phyloP scores from a whole-genome alignment of 305 asterid genomes.

The Fraxinus baroniana region DNA sequence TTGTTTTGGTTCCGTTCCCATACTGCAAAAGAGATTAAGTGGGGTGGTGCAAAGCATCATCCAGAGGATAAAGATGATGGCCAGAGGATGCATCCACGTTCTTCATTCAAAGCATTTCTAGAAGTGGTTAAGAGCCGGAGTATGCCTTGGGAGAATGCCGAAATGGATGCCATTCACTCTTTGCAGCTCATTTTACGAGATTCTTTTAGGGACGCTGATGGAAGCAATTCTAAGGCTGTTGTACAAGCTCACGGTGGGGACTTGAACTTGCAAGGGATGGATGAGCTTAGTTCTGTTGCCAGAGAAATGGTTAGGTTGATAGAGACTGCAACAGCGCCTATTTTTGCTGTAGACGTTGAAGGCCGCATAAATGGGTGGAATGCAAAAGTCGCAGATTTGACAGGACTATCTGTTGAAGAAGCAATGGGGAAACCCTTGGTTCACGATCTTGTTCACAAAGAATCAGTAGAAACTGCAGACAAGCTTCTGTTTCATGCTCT shows the following conservation, averaged over 20 bases:
- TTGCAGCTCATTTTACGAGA: conserved; percentile 87
- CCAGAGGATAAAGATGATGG: conserved; percentile 86
- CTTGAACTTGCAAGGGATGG: conserved; percentile 54
- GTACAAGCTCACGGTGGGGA: conserved; percentile 48
- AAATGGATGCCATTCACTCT: conserved; percentile 90
- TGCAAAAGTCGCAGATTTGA: conserved; percentile 74
- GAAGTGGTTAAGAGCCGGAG: conserved; percentile 92
- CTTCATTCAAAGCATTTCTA: conserved; percentile 77
- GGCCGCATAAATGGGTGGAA: conserved; percentile 92
- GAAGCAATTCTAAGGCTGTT: conserved; percentile 58
- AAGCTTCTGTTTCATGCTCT: conserved; percentile 66
- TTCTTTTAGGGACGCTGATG: conserved; percentile 66
- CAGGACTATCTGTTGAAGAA: conserved; percentile 66
- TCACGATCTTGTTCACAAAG: conserved; percentile 65
- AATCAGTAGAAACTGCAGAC: conserved; percentile 59
- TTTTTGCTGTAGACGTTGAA: conserved; percentile 71
- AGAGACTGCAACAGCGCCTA: conserved; percentile 93
- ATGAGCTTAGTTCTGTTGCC: conserved; percentile 84
- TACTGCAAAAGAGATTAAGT: conserved; percentile 77
- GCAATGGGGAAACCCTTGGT: conserved; percentile 88
- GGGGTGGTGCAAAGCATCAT: conserved; percentile 98
- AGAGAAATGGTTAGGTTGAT: conserved; percentile 90
- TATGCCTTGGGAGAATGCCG: conserved; percentile 84
- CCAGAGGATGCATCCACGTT: conserved; percentile 90
- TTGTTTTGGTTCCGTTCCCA: conserved; percentile 93